A percentile compares a stretch with the other conserved stretches of the same genome.
Evolutionary conservation across 1,284 basidiomycete genomes (phyloP).

Genomic region (Sanghuangporus baumii): DNA sequence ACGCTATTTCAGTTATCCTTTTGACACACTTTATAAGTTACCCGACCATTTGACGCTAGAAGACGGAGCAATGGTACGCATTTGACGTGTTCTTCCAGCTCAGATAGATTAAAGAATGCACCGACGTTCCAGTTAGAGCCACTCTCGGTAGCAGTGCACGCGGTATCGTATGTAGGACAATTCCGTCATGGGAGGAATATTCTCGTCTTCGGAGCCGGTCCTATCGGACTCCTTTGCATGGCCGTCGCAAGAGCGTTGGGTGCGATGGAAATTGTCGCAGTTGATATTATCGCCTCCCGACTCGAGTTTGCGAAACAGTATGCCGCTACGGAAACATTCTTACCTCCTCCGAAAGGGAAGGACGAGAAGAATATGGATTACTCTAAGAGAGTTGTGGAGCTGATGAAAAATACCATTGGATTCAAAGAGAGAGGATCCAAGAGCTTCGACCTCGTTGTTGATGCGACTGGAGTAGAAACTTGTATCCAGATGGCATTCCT

Average conservation of each 20-base stretch:
- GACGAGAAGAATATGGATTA: conserved; percentile 69
- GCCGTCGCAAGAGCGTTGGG: conserved; percentile 89
- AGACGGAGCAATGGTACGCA: conserved; percentile 73
- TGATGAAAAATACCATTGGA: conserved; percentile 50
- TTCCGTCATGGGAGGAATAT: conserved; percentile 71
- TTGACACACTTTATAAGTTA: conserved; percentile 68
- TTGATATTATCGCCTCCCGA: conserved; percentile 79
- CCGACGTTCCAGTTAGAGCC: conserved; percentile 74
- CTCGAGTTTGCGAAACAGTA: conserved; percentile 86
- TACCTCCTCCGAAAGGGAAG: conserved; percentile 55
- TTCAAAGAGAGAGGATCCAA: conserved; percentile 54
- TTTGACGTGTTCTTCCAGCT: no score
- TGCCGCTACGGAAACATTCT: conserved; percentile 79
- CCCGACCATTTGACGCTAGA: conserved; percentile 73
- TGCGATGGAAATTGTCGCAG: conserved; percentile 72
- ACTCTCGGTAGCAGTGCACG: conserved; percentile 87
- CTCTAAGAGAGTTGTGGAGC: conserved; percentile 58
- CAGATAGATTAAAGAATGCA: no score
- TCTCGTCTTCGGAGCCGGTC: conserved; percentile 85
- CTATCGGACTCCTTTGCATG: conserved; percentile 89
- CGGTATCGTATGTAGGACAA: conserved; percentile 72
- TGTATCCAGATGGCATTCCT: conserved; percentile 79
- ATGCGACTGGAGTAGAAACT: conserved; percentile 85
- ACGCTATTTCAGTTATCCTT: conserved; percentile 75
- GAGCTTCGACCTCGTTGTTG: conserved; percentile 68